Conservation (phyloP, 345 rosid species). For the Melastoma malabathricum region DNA sequence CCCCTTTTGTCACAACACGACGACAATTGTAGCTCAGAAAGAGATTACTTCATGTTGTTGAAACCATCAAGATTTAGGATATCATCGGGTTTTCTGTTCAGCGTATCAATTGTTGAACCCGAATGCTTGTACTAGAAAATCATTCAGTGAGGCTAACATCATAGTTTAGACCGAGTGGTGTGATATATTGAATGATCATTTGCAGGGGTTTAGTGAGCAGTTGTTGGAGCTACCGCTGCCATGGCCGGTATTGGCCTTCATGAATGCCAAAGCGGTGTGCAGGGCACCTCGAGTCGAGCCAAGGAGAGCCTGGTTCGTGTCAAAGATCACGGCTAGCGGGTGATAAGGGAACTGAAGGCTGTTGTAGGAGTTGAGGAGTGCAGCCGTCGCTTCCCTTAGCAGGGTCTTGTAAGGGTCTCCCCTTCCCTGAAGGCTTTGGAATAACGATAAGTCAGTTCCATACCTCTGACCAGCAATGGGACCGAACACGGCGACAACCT, state of each 20-base stretch:
- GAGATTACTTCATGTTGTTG: too few species aligned
- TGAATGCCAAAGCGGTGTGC: slow-evolving; percentile 46
- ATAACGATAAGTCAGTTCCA: slow-evolving; percentile 52
- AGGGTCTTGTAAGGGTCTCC: slow-evolving; percentile 72
- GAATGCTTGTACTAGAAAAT: too few species aligned
- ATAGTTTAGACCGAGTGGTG: too few species aligned
- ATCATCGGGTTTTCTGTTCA: too few species aligned
- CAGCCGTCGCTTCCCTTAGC: slow-evolving; percentile 65
- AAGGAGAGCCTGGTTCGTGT: slow-evolving; percentile 51
- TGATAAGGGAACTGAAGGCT: slow-evolving; percentile 46
- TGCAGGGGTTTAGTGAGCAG: slow-evolving; percentile 24
- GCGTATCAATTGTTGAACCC: too few species aligned
- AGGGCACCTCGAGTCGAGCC: slow-evolving; percentile 42
- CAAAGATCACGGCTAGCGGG: slow-evolving; percentile 27
- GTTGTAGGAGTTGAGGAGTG: slow-evolving; percentile 76
- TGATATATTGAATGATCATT: not conserved
- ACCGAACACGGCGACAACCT: slow-evolving; percentile 63
- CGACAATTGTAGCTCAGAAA: too few species aligned
- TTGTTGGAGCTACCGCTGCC: slow-evolving; percentile 5
- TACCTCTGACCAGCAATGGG: slow-evolving; percentile 35
- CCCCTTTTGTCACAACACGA: too few species aligned
- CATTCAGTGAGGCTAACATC: too few species aligned
- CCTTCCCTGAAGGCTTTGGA: slow-evolving; percentile 50
- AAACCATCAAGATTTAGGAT: too few species aligned
- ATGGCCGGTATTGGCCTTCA: slow-evolving; percentile 56